A percentile compares a stretch with the other conserved stretches of the same genome.
These are phyloP conservation scores for Auricularia sp. DNA, from an alignment of 768 basidiomycete species.

Conservation along the genomic window DNA sequence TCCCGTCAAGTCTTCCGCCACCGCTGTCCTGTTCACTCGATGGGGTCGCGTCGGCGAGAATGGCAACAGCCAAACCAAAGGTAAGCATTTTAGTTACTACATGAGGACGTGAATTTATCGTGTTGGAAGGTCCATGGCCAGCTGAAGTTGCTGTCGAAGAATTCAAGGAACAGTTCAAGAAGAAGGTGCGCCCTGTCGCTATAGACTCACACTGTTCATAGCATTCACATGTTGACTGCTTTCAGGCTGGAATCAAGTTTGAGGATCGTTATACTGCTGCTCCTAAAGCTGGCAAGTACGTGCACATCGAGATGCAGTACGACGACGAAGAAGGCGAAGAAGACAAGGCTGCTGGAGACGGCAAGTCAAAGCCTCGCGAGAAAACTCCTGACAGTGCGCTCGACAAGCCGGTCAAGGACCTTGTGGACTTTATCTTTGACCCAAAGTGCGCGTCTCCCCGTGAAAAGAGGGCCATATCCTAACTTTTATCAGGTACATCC, in stretches of 20 bases:
- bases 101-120: background rate
- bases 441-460: background rate
- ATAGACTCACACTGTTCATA: no score
- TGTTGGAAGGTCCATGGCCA: constrained; percentile 37
- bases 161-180: constrained; percentile 53
- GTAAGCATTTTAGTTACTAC: constrained; percentile 18
- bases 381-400: constrained; percentile 40
- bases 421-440: background rate
- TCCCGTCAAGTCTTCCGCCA: constrained; percentile 28
- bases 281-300: background rate
- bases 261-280: background rate
- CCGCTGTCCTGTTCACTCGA: constrained; percentile 39
- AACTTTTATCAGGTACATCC: constrained; percentile 22
- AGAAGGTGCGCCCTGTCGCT: constrained; percentile 22
- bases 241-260: background rate
- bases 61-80: constrained; percentile 39
- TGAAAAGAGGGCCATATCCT: background rate
- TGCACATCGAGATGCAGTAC: constrained; percentile 24
- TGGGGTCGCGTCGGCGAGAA: constrained; percentile 57
- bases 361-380: constrained; percentile 17
- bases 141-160: constrained; percentile 30
- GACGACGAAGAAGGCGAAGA: constrained; percentile 16
- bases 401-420: constrained; percentile 2
- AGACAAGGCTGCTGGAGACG: constrained; percentile 15
- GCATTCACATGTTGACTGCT: background rate